Evolutionary conservation across 1,284 basidiomycete species (phyloP), one percentile per base, ranked within the genome.

Genomic region (Stereum hirsutum): DNA sequence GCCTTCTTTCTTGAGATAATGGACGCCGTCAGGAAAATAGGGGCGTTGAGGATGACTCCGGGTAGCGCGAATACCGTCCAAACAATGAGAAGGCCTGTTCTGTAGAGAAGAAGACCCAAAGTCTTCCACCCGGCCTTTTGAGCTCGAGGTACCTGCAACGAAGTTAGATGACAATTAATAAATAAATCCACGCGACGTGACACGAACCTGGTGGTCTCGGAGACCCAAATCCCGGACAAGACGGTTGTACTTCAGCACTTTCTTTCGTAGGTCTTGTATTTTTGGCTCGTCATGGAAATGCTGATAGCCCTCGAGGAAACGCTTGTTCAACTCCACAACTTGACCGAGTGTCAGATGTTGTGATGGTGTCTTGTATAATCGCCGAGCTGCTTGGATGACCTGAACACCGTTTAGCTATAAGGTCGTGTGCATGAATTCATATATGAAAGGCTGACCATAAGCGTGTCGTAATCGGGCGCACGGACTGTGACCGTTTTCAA

Each of bases 381-480:
- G 76, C 39, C 96, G 80, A 19, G 88, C 92, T 12, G 96, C 96
- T 75, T 99, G 96, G 46, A 98, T 90, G 48, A 96, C 75, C 88
- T 89, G 47, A 37, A 45, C 27, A 40, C 25, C 46, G n/a, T n/a
- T 34, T 37, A n/a, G n/a, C n/a, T 10, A 41, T 17, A 43, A 41
- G 23, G 35, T 23, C 34, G 12, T 17, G 34, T 36, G 15, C 21
- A 36, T 12, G 7, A 36, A 36, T 36, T 36, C 17, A 12, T n/a
- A 17, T 27, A 5, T 40, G 45, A 43, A 8, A 28, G 10, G 57
- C 71, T 46, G 52, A 88, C 93, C 93, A 98, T 96, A 45, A 99
- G 73, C 1, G 96, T 99, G 54, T 99, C 96, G 62, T 89, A 99
- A 63, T 99, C 96, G 1, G 96, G 93, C 7, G 95, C 92, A 44